phyloP scores from a whole-genome alignment of 139 green algal genomes.

The Chlamydomonas schloesseri region DNA sequence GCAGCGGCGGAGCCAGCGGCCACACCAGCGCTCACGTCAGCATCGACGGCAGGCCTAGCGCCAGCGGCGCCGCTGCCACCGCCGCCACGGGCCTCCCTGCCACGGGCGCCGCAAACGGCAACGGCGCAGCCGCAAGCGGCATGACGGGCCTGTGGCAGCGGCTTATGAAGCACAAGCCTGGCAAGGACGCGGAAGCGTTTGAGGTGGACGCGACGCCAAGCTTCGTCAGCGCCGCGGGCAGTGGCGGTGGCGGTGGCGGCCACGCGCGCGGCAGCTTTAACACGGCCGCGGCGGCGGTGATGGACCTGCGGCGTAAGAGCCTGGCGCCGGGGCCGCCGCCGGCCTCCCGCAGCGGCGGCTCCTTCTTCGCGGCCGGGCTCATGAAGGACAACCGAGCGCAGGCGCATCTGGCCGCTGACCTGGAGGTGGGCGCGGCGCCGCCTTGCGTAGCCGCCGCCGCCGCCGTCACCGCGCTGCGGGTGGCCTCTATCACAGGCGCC shows the following conservation, averaged over 20 bases:
- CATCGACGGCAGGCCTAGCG: not conserved
- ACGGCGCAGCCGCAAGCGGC: no score
- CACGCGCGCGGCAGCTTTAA: not conserved
- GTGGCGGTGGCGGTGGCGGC: not conserved
- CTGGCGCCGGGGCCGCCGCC: not conserved
- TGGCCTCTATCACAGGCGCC: constrained; percentile 16
- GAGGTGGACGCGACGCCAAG: not conserved
- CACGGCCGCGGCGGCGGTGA: not conserved
- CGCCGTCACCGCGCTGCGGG: not conserved
- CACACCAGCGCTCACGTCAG: not conserved
- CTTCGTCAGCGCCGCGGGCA: not conserved
- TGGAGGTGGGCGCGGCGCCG: not conserved
- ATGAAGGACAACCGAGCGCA: not conserved
- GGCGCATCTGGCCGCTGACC: not conserved
- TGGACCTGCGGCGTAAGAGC: not conserved
- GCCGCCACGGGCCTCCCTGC: no score
- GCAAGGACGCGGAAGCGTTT: not conserved
- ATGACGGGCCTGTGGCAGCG: not conserved
- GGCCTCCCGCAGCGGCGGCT: no score
- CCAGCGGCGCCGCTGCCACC: not conserved
- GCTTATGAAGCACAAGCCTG: not conserved
- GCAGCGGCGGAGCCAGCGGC: not conserved
- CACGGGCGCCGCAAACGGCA: not conserved
- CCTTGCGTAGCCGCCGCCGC: not conserved
- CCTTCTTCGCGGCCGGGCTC: not conserved